Percentiles rank a stretch among this genome's conserved stretches.
phyloP scores from a whole-genome alignment of 495 filamentous ascomycete genomes.

The Aspergillus kassunensis region DNA sequence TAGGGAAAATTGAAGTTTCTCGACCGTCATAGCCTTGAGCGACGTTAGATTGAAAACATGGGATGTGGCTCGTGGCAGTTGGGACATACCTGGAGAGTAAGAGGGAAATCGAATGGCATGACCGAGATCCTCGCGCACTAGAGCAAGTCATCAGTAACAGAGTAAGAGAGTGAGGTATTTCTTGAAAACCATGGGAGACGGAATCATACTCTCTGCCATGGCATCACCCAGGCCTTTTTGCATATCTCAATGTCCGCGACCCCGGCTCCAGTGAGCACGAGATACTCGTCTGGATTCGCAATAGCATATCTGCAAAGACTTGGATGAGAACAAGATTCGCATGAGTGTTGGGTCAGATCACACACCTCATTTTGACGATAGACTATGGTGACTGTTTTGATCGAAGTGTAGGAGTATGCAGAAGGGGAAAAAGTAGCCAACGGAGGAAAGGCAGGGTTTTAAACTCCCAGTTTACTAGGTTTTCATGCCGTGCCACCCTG shows the following conservation, averaged over 20 bases:
- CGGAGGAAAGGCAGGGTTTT: not conserved
- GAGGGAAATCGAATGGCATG: constrained; percentile 71
- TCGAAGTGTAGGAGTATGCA: not conserved
- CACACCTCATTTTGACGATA: constrained; percentile 11
- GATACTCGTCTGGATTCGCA: constrained; percentile 52
- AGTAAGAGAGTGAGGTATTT: too few relatives aligned
- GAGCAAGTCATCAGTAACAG: constrained; percentile 7
- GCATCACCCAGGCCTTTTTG: constrained; percentile 67
- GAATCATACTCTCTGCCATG: constrained; percentile 57
- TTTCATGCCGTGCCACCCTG: too few relatives aligned
- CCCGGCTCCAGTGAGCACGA: constrained; percentile 76
- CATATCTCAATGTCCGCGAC: constrained; percentile 65
- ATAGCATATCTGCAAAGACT: constrained; percentile 27
- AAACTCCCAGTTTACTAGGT: too few relatives aligned
- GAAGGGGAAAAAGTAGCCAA: not conserved
- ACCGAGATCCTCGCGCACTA: constrained; percentile 51
- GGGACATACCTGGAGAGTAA: constrained; percentile 53
- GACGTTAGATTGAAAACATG: not conserved
- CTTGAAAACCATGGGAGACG: too few relatives aligned
- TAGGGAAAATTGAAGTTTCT: constrained; percentile 74
- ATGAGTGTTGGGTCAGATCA: too few relatives aligned
- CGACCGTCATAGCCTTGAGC: constrained; percentile 66
- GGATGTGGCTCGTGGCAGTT: not conserved
- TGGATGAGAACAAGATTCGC: too few relatives aligned
- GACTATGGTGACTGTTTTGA: not conserved